Evolutionary conservation across 169 alveolate species (phyloP), one percentile per base, ranked within the genome.

Genomic region (Neospora caninum): DNA sequence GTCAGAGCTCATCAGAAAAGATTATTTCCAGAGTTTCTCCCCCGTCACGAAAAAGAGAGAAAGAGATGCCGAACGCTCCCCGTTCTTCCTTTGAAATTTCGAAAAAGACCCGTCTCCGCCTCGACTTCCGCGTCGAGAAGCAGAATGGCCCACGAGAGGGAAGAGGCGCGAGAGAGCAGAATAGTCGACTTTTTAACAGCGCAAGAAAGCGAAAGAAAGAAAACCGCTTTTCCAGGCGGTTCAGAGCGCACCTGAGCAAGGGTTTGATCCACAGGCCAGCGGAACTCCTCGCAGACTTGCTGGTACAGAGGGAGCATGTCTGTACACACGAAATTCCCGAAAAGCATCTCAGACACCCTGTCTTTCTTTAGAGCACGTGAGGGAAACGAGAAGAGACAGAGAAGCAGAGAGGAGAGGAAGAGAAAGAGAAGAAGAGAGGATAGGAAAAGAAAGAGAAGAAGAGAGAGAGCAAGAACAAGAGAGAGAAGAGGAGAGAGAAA

Each of bases 201-300:
- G 38, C 41, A 16, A 69, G 80, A 13, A 69, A n/a, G 10, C 31
- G 80, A 69, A 13, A 22, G 27, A 69, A 22, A 69, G 80, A 73
- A 13, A 73, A 43, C 10, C 49, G 20, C 42, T 27, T n/a, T n/a
- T n/a, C n/a, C n/a, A 29, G 42, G 84, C 1, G 43, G 45, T 13
- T 49, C 22, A 49, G 58, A 49, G 13, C 80, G 29, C 49, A 88
- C 92, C 92, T 41, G 80, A 10, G 78, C 83, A 54, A 92, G 69
- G 6, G 45, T 34, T 67, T 92, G 82, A 38, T 92, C 95, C 41
- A 31, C 70, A 2, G 69, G 25, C 95, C 95, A 92, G 42, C 80
- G 54, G 36, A 92, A 92, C 43, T 80, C 95, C 88, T 92, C 92
- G 42, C 91, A 80, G 31, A 58, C 89, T 34, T 64, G n/a, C 88